These are phyloP conservation scores for Fusarium mexicanum DNA, from an alignment of 2,329 filamentous ascomycete genomes.

Conservation along the genomic window DNA sequence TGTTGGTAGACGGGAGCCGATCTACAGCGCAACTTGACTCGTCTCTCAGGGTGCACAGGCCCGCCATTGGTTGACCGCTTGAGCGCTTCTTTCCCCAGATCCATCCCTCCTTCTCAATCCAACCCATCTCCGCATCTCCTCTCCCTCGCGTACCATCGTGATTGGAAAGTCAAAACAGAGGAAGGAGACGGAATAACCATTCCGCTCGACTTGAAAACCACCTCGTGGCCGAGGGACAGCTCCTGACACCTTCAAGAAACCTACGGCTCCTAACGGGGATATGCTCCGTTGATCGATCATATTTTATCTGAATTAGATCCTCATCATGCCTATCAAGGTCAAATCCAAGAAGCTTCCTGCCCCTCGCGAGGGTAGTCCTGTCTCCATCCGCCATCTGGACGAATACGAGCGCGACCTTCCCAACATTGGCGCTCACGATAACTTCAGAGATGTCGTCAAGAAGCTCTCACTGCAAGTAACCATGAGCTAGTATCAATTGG, in stretches of 20 bases:
- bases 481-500: background rate
- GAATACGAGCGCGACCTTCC: conserved; percentile 59
- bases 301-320: background rate
- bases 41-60: conserved; percentile 30
- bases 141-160: conserved; percentile 16
- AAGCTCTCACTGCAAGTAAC: conserved; percentile 69
- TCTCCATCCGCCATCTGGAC: conserved; percentile 42
- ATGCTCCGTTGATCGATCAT: background rate
- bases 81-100: background rate
- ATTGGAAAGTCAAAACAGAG: background rate
- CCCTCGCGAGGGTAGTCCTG: conserved; percentile 49
- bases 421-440: conserved; percentile 65
- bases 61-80: conserved; percentile 13
- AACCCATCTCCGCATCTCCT: conserved; percentile 14
- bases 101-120: conserved; percentile 4
- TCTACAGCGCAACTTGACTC: conserved; percentile 9
- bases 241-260: background rate
- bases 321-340: conserved; percentile 51
- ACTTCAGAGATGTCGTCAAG: conserved; percentile 71
- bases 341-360: conserved; percentile 48
- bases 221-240: background rate
- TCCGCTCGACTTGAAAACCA: background rate
- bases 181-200: conserved; percentile 6
- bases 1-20: conserved; percentile 8
- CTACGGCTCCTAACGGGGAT: background rate